Evolutionary conservation across 1,284 basidiomycete species (phyloP).

Genomic region (Cutaneotrichosporon daszewskae): DNA sequence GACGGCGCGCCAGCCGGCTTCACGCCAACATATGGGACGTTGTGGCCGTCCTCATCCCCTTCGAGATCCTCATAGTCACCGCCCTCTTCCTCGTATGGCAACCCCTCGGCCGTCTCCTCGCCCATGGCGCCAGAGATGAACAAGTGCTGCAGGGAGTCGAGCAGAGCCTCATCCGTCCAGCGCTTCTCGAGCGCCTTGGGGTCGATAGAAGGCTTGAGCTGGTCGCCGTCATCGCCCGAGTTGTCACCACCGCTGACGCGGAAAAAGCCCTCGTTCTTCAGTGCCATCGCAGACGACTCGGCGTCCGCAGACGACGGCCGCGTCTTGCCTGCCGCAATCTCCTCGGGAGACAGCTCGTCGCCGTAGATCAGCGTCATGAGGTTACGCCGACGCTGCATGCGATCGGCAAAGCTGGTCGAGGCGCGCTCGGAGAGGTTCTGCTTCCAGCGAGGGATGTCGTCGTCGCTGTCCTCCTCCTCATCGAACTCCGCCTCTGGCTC

Average conservation of each 20-base stretch:
- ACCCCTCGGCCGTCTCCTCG: slow-evolving; percentile 42
- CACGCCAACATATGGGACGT: slow-evolving; percentile 42
- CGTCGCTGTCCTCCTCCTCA: slow-evolving; percentile 47
- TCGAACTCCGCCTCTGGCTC: slow-evolving; percentile 50
- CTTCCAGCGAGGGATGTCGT: slow-evolving; percentile 69
- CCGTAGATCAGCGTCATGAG: slow-evolving; percentile 85
- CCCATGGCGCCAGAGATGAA: slow-evolving; percentile 76
- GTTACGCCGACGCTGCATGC: slow-evolving; percentile 56
- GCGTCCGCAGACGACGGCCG: slow-evolving; percentile 42
- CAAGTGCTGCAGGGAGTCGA: slow-evolving; percentile 77
- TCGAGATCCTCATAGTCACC: slow-evolving; percentile 54
- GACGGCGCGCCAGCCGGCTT: slow-evolving; percentile 24
- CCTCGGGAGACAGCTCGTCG: slow-evolving; percentile 61
- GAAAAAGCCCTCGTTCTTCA: slow-evolving; percentile 66
- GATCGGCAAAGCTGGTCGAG: slow-evolving; percentile 51
- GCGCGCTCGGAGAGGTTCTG: slow-evolving; percentile 62
- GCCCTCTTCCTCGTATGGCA: slow-evolving; percentile 49
- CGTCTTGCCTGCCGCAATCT: slow-evolving; percentile 57
- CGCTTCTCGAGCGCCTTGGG: slow-evolving; percentile 54
- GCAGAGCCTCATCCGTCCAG: slow-evolving; percentile 77
- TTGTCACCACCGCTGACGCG: slow-evolving; percentile 51
- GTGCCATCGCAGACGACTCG: slow-evolving; percentile 27
- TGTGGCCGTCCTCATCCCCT: slow-evolving; percentile 49
- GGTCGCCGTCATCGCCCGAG: slow-evolving; percentile 59
- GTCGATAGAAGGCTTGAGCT: slow-evolving; percentile 58